These are phyloP conservation scores for Zygosaccharomyces lentus DNA, from an alignment of 805 yeast genomes.

Conservation along the genomic window DNA sequence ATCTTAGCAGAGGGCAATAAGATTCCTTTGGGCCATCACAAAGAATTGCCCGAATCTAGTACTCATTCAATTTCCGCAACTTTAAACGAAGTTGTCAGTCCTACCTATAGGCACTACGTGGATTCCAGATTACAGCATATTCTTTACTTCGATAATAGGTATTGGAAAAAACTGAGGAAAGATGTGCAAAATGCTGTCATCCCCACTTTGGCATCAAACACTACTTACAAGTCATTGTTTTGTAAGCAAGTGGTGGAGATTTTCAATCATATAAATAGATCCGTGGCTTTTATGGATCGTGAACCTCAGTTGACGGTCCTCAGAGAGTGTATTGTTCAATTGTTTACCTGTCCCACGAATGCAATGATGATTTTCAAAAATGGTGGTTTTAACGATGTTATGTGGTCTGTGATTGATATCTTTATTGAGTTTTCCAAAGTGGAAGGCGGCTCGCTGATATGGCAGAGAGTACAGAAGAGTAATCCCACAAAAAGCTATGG, in stretches of 20 bases:
- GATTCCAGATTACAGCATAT: constrained; percentile 55
- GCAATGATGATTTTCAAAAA: constrained; percentile 46
- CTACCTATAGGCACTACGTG: constrained; percentile 17
- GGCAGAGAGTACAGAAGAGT: constrained; percentile 34
- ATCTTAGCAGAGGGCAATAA: constrained; percentile 34
- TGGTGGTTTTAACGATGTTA: constrained; percentile 40
- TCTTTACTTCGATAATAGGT: constrained; percentile 55
- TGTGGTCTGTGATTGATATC: constrained; percentile 45
- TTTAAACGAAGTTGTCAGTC: constrained; percentile 17
- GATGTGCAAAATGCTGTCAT: constrained; percentile 46
- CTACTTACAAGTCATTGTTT: constrained; percentile 44
- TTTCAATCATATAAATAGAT: constrained; percentile 47
- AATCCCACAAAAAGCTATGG: constrained; percentile 36
- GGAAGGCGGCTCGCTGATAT: constrained; percentile 35
- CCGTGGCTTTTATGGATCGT: constrained; percentile 61
- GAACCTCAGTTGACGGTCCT: constrained; percentile 83
- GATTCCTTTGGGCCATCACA: constrained; percentile 37
- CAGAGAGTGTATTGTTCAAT: constrained; percentile 71
- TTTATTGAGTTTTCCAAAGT: constrained; percentile 41
- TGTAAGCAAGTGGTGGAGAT: constrained; percentile 52
- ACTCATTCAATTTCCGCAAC: constrained; percentile 31
- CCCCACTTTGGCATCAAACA: constrained; percentile 52
- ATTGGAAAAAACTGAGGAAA: constrained; percentile 49
- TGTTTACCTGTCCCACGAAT: constrained; percentile 85
- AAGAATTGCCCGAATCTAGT: constrained; percentile 19